Evolutionary conservation across 495 filamentous ascomycete genomes (phyloP), one percentile per base, ranked within the genome.

Genomic region (Friedmanniomyces simplex): DNA sequence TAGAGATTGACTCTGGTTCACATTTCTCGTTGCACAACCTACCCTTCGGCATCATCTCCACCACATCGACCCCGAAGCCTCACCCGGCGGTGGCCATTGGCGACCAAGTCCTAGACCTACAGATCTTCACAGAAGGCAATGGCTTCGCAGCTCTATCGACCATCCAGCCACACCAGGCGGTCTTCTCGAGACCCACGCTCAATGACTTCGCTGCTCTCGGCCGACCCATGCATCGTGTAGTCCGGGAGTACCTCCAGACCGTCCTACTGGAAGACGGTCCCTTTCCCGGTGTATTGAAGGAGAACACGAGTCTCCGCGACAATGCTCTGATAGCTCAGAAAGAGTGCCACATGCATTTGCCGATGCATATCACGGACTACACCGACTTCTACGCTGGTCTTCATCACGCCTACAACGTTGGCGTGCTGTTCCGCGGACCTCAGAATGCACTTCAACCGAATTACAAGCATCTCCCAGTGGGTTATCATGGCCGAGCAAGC

Each of bases 331-430:
- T 84, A 18, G 79, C 77, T 0, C 68, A 81, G 43, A 74, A 77
- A 10, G 69, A 77, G 3, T 83, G 90, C 24, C 79, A 73, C 54
- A 86, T 81, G 68, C 87, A 95, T 57, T 67, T 96, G 14, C 91
- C 91, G 5, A 82, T 97, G 81, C 76, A 78, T 32, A 89, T 96
- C 54, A 87, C 88, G n/a, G 89, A 96, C 68, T 97, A 97, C 71
- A 94, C 91, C 13, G 91, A 97, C 72, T 97, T 97, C 75, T 97
- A 89, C 72, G 91, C 86, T n/a, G 91, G 91, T 25, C 71, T 83
- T 52, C 83, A 95, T 66, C 91, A 97, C 71, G 91, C 91, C 39
- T 85, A 82, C 73, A 85, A 87, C 54, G 78, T 86, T n/a, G 85
- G 88, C 0, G 76, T 77, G 22, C 73, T 96, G 52, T 93, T 96